Percentiles rank a stretch among this genome's conserved stretches.
Evolutionary conservation across 805 yeast species (phyloP).

Genomic region (Metahyphopichia silvanorum): DNA sequence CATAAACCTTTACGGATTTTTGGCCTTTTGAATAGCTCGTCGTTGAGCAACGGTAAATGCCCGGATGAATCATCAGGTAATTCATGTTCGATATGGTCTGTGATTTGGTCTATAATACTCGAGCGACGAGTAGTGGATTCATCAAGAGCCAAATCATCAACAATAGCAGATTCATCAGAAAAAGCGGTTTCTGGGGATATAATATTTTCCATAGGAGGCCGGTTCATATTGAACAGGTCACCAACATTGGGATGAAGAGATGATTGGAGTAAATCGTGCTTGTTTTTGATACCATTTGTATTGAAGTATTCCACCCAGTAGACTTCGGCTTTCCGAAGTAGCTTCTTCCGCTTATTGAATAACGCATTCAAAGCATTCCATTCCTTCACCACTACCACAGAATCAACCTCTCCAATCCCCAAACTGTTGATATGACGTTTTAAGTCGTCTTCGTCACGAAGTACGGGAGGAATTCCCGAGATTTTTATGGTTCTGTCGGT

Average conservation of each 20-base stretch:
- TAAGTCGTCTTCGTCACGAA: constrained; percentile 68
- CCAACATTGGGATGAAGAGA: constrained; percentile 25
- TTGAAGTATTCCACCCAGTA: constrained; percentile 69
- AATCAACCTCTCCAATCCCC: constrained; percentile 75
- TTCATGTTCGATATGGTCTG: constrained; percentile 18
- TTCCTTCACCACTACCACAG: constrained; percentile 78
- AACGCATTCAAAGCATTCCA: constrained; percentile 75
- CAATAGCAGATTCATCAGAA: constrained; percentile 1
- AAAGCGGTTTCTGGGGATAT: not conserved
- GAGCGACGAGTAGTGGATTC: constrained; percentile 4
- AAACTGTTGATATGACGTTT: constrained; percentile 73
- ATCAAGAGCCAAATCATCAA: too few species aligned
- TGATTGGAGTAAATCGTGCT: constrained; percentile 24
- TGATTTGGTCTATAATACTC: constrained; percentile 24
- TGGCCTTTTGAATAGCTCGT: constrained; percentile 41
- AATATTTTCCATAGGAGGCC: not conserved
- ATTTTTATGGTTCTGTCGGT: constrained; percentile 88
- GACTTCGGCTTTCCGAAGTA: constrained; percentile 59
- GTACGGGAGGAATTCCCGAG: constrained; percentile 82
- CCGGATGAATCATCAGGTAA: constrained; percentile 8
- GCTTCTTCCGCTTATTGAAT: constrained; percentile 53
- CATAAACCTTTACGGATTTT: constrained; percentile 53
- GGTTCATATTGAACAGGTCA: constrained; percentile 20
- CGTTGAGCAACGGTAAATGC: constrained; percentile 22
- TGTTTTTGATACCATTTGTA: constrained; percentile 24